Conservation (phyloP, 371 early-diverging fungal genomes). For the Polyrhizophydium stewartii region DNA sequence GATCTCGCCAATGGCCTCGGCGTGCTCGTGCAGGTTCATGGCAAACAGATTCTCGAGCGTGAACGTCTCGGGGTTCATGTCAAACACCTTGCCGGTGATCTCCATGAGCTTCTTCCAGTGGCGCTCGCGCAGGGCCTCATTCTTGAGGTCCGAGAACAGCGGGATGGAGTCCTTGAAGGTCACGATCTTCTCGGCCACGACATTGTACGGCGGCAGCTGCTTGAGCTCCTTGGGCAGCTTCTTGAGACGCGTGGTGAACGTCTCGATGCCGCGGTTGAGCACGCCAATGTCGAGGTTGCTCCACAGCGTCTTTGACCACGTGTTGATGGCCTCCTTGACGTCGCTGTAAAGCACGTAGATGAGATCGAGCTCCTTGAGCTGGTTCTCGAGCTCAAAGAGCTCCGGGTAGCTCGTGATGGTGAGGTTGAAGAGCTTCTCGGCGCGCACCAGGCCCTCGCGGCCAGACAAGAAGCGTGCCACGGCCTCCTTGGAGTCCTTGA, state of each 20-base stretch:
- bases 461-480: slow-evolving; percentile 26
- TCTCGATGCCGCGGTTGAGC: slow-evolving; percentile 51
- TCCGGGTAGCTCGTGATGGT: slow-evolving; percentile 52
- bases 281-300: slow-evolving; percentile 47
- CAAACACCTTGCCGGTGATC: slow-evolving; percentile 50
- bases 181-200: slow-evolving; percentile 53
- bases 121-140: slow-evolving; percentile 52
- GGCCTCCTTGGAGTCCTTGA: slow-evolving; percentile 41
- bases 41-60: slow-evolving; percentile 52
- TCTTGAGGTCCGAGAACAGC: slow-evolving; percentile 49
- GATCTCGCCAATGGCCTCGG: slow-evolving; percentile 53
- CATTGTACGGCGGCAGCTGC: slow-evolving; percentile 53
- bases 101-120: slow-evolving; percentile 58
- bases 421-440: slow-evolving; percentile 55
- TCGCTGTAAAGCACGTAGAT: slow-evolving; percentile 50
- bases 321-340: slow-evolving; percentile 44
- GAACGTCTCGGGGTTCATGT: slow-evolving; percentile 56
- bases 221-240: slow-evolving; percentile 52
- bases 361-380: slow-evolving; percentile 46
- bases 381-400: slow-evolving; percentile 46
- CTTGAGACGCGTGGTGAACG: slow-evolving; percentile 36
- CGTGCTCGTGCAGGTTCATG: slow-evolving; percentile 51
- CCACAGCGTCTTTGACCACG: slow-evolving; percentile 56
- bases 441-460: slow-evolving; percentile 41
- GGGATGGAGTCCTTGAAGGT: slow-evolving; percentile 57